Base-by-base conservation (phyloP, 108 stramenopile species). In the Licmophora abbreviata region DNA sequence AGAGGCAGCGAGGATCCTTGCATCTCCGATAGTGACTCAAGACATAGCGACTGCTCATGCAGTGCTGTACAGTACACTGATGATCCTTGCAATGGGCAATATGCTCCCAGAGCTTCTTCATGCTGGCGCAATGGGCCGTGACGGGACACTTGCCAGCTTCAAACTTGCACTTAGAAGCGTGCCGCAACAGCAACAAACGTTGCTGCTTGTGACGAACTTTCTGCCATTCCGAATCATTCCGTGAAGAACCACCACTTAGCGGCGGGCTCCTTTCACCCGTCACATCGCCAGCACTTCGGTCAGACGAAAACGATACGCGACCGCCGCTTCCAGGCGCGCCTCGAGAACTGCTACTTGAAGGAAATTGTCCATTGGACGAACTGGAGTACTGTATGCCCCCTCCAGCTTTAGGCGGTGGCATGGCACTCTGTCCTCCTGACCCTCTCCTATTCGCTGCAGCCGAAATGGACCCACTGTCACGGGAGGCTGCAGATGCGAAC, bases 31-130 rank as follows among this genome's bases (percentile, higher is more conserved):
- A 97, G 57, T 99, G 98, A 56, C 92, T 94, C 20, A 99, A 70
- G 26, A 99, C 96, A 54, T 97, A 96, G 35, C 98, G 79, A 48
- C 95, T 97, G 34, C 95, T 97, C 59, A 97, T 95, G 69, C 98
- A 99, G 56, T 95, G 98, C 0, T 87, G 84, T 24, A 93, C 80
- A 29, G 74, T 73, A 57, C 98, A 99, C 27, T 81, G 63, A 30
- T 92, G 92, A 47, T 95, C 80, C 61, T 94, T 95, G 62, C 98
- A 99, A 58, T 81, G 88, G 29, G 95, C 93, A 47, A 99, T 97
- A 56, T 99, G 98, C 44, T 93, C 91, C 98, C 98, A 99, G 1
- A 99, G 71, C 35, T 74, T 66, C 71, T 99, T 99, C 98, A 99
- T 99, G 32, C 77, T 86, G 14, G 76, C 91, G 62, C 98, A 99